Percentiles rank a stretch among this genome's conserved stretches.
These are phyloP conservation scores for Rhypophila decipiens DNA, from an alignment of 495 filamentous ascomycete genomes.

Conservation along the genomic window DNA sequence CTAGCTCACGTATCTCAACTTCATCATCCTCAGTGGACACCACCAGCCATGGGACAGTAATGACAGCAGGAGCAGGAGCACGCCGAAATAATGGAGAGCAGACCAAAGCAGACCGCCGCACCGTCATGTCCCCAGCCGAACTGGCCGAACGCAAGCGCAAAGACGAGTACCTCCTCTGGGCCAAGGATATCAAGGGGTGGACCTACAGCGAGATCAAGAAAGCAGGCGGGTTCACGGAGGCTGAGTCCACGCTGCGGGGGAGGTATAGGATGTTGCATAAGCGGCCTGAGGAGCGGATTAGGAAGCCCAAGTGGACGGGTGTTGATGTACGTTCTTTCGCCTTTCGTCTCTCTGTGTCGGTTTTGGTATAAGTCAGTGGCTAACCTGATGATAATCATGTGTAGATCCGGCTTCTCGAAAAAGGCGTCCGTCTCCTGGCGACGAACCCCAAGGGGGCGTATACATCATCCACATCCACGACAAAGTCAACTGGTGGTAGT, in stretches of 20 bases:
- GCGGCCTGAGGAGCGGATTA: slow-evolving; percentile 60
- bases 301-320: slow-evolving; percentile 71
- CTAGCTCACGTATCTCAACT: too few relatives aligned
- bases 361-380: background rate
- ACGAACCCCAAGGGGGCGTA: too few relatives aligned
- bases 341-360: background rate
- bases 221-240: slow-evolving; percentile 60
- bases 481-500: too few relatives aligned
- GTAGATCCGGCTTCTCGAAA: slow-evolving; percentile 44
- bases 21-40: too few relatives aligned
- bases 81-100: too few relatives aligned
- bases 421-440: slow-evolving; percentile 37
- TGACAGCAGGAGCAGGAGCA: background rate
- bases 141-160: slow-evolving; percentile 20
- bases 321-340: slow-evolving; percentile 63
- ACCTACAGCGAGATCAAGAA: slow-evolving; percentile 76
- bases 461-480: too few relatives aligned
- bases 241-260: slow-evolving; percentile 83
- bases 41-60: too few relatives aligned
- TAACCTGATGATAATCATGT: background rate
- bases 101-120: background rate
- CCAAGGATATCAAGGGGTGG: slow-evolving; percentile 57
- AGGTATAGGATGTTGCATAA: slow-evolving; percentile 77
- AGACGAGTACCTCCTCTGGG: slow-evolving; percentile 59
- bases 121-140: background rate